These are phyloP conservation scores for Penicillium paxilli DNA, from an alignment of 495 filamentous ascomycete genomes.

Conservation along the genomic window DNA sequence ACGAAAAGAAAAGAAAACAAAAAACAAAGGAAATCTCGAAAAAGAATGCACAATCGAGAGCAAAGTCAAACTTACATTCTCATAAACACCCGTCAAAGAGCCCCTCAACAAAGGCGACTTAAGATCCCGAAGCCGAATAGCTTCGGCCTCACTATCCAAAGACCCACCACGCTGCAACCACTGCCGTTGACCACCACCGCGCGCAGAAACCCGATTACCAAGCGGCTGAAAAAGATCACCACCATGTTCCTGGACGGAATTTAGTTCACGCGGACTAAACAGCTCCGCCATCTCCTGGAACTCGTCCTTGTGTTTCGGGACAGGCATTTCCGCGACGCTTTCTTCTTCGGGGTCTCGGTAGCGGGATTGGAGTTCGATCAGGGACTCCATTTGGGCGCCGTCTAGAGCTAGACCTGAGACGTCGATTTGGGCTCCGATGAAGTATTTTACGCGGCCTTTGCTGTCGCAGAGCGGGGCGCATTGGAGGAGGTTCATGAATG, in stretches of 20 bases:
- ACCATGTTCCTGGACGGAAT: conserved; percentile 41
- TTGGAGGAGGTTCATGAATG: conserved; percentile 67
- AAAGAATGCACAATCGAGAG: no score
- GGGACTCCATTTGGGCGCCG: conserved; percentile 58
- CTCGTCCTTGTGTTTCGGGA: conserved; percentile 20
- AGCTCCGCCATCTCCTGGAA: conserved; percentile 59
- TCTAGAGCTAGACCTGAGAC: conserved; percentile 57
- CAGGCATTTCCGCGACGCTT: conserved; percentile 15
- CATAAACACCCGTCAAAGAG: conserved; percentile 44
- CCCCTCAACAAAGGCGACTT: conserved; percentile 23
- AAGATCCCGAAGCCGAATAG: conserved; percentile 23
- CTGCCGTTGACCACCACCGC: background rate
- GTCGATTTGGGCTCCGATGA: conserved; percentile 62
- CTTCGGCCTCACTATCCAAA: conserved; percentile 21
- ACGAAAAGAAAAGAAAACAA: no score
- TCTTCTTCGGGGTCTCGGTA: conserved; percentile 20
- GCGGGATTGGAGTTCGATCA: conserved; percentile 43
- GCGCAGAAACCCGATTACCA: background rate
- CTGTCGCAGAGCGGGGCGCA: conserved; percentile 62
- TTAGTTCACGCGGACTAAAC: conserved; percentile 56
- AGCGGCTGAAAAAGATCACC: conserved; percentile 33
- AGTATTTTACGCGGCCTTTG: conserved; percentile 59
- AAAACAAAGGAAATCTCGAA: no score
- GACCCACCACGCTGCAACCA: conserved; percentile 4
- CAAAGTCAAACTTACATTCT: conserved; percentile 42